Percentiles rank a stretch among this genome's conserved stretches.
These are phyloP conservation scores for Hordeum pubiflorum DNA, from an alignment of 202 grass and related monocot genomes.

Conservation along the genomic window DNA sequence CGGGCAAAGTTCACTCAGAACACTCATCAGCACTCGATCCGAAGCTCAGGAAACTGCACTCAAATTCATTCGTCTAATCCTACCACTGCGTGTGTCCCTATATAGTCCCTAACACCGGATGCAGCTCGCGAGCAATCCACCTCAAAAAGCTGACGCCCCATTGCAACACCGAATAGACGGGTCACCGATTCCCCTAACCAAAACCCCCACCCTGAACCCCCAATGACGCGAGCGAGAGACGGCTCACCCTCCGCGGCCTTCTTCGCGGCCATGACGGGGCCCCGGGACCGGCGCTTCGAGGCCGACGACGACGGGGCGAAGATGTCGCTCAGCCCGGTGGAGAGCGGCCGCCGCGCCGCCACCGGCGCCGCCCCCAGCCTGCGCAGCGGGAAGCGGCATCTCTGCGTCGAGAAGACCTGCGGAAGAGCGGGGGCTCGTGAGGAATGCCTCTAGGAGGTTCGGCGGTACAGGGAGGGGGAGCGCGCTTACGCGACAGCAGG, in stretches of 20 bases:
- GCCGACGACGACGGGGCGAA: constrained; percentile 9
- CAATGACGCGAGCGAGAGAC: background rate
- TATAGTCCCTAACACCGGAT: no score
- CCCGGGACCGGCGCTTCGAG: constrained; percentile 74
- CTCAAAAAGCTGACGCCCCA: background rate
- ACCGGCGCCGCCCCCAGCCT: constrained; percentile 20
- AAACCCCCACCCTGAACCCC: background rate
- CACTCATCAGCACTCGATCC: background rate
- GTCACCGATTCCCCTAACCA: background rate
- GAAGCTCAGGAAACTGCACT: background rate
- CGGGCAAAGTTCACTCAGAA: background rate
- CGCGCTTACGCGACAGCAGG: constrained; percentile 42
- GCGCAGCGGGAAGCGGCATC: constrained; percentile 35
- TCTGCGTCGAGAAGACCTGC: constrained; percentile 50
- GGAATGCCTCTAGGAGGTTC: background rate
- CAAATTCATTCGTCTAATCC: background rate
- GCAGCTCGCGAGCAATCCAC: no score
- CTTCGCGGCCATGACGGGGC: constrained; percentile 87
- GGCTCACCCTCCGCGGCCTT: constrained; percentile 66
- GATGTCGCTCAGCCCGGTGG: constrained; percentile 21
- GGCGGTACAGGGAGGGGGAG: background rate
- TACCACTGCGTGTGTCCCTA: background rate
- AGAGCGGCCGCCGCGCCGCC: constrained; percentile 33
- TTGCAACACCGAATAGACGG: background rate
- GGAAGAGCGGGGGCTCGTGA: background rate